phyloP scores from a whole-genome alignment of 148 eudicot genomes.

The Silene conica region DNA sequence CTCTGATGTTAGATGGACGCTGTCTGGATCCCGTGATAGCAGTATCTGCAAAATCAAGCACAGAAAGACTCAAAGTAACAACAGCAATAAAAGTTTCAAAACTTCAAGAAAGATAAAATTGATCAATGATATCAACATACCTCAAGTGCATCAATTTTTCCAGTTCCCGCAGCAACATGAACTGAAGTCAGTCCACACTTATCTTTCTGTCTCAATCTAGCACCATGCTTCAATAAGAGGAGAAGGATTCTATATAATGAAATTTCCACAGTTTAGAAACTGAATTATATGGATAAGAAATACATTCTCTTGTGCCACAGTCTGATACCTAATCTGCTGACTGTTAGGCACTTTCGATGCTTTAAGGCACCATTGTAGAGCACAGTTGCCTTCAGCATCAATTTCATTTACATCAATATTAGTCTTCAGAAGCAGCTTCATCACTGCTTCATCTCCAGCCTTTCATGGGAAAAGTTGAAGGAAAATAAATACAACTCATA shows the following conservation, averaged over 20 bases:
- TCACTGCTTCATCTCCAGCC: slow-evolving; percentile 34
- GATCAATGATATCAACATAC: slow-evolving; percentile 19
- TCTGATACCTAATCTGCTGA: slow-evolving; percentile 28
- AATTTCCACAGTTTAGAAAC: slow-evolving; percentile 1
- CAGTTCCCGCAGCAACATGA: slow-evolving; percentile 34
- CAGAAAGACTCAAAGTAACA: background rate
- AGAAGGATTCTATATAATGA: slow-evolving; percentile 25
- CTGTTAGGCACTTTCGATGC: slow-evolving; percentile 17
- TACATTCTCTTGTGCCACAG: background rate
- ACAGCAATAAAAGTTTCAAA: background rate
- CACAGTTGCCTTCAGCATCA: slow-evolving; percentile 34
- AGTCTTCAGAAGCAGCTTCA: slow-evolving; percentile 29
- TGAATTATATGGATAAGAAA: background rate
- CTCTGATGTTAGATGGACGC: slow-evolving; percentile 27
- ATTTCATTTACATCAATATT: slow-evolving; percentile 30
- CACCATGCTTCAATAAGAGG: slow-evolving; percentile 32
- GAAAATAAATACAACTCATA: background rate
- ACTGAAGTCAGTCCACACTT: slow-evolving; percentile 32
- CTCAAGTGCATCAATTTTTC: slow-evolving; percentile 34
- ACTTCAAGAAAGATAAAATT: background rate
- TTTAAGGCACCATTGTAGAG: slow-evolving; percentile 38
- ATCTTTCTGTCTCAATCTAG: slow-evolving; percentile 36
- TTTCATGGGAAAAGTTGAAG: slow-evolving; percentile 7
- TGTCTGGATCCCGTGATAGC: slow-evolving; percentile 25
- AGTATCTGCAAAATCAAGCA: slow-evolving; percentile 26